A percentile compares a stretch with the other conserved stretches of the same genome.
Evolutionary conservation across 2,329 filamentous ascomycete genomes (phyloP).

Genomic region (Cladosporium sp.): DNA sequence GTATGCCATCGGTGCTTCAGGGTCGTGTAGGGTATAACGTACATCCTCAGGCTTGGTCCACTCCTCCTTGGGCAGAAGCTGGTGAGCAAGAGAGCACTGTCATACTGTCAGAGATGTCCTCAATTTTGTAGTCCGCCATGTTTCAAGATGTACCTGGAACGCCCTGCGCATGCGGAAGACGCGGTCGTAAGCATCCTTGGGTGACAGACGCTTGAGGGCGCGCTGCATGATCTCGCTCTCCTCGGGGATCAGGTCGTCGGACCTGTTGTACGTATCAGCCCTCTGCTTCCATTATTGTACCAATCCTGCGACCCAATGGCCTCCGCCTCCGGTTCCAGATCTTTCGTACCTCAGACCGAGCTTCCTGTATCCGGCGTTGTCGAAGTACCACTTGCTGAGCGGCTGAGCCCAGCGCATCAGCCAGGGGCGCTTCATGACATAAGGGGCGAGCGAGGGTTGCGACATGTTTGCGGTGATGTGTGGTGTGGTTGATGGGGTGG

Average conservation of each 20-base stretch:
- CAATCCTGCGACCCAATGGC: not conserved
- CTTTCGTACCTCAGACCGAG: conserved; percentile 77
- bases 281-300: not conserved
- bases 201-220: conserved; percentile 84
- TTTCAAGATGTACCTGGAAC: conserved; percentile 66
- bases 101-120: conserved; percentile 16
- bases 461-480: conserved; percentile 57
- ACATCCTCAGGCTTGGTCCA: conserved; percentile 70
- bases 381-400: conserved; percentile 82
- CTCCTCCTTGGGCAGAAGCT: conserved; percentile 63
- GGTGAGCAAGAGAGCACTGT: conserved; percentile 66
- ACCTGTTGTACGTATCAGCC: conserved; percentile 54
- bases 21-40: conserved; percentile 26
- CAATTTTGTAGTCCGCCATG: not conserved
- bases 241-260: conserved; percentile 93
- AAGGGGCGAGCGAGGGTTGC: conserved; percentile 71
- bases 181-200: conserved; percentile 93
- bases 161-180: conserved; percentile 96
- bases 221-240: conserved; percentile 84
- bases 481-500: conserved; percentile 26
- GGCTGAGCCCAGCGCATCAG: conserved; percentile 77
- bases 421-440: conserved; percentile 82
- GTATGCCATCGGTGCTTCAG: not conserved
- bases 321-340: conserved; percentile 6
- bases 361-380: conserved; percentile 89